These are phyloP conservation scores for Fonsecaea nubica DNA, from an alignment of 2,329 filamentous ascomycete species.

Conservation along the genomic window DNA sequence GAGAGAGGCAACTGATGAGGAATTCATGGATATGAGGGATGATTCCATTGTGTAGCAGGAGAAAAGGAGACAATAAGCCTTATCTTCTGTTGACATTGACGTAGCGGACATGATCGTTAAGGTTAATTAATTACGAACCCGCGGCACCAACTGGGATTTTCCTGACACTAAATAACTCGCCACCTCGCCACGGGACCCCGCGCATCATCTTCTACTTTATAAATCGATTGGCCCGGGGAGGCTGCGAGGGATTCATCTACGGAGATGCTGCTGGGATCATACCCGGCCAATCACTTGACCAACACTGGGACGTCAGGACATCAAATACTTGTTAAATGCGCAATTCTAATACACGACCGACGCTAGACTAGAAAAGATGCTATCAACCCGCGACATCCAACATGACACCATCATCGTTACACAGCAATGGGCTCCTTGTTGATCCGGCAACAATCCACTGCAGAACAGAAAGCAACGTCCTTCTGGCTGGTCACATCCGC, in stretches of 20 bases:
- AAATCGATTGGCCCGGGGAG: not conserved
- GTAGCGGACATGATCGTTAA: constrained; percentile 1
- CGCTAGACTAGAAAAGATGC: not conserved
- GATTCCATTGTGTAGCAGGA: not conserved
- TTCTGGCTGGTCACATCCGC: constrained; percentile 29
- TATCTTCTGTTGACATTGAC: not conserved
- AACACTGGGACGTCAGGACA: not conserved
- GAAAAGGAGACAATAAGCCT: not conserved
- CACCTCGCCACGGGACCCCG: not conserved
- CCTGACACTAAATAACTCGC: not conserved
- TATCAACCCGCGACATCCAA: not conserved
- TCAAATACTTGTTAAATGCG: not conserved
- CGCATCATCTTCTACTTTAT: not conserved
- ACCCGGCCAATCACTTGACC: not conserved
- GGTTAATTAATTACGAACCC: not conserved
- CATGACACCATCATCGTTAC: not conserved
- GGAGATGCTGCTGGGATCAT: constrained; percentile 3
- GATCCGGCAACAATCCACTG: constrained; percentile 22
- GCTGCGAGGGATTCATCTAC: not conserved
- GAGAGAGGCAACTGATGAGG: not conserved
- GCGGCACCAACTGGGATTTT: not conserved
- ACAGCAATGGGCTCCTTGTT: constrained; percentile 4
- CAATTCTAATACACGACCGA: not conserved
- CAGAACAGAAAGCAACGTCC: constrained; percentile 23
- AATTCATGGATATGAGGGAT: not conserved